phyloP scores from a whole-genome alignment of 1,139 yeast species.

The Eremothecium gossypii region DNA sequence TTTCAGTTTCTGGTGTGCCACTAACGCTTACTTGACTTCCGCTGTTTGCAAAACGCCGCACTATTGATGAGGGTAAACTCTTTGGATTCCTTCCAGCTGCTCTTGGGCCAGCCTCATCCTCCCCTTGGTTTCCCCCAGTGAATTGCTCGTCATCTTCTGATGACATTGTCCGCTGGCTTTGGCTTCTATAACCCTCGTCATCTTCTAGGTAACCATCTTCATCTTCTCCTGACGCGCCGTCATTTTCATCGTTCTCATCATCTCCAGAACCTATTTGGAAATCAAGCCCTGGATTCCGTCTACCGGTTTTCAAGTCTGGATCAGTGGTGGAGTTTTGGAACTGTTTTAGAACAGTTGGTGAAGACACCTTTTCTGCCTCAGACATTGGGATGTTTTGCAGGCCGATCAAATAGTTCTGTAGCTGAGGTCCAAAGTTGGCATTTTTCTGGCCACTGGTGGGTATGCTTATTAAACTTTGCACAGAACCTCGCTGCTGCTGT shows the following conservation, averaged over 20 bases:
- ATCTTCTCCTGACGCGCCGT: conserved; percentile 10
- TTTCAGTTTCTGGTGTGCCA: conserved; percentile 1
- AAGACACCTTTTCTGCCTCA: no score
- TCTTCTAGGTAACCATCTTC: conserved; percentile 28
- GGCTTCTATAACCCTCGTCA: conserved; percentile 19
- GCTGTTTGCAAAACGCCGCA: conserved; percentile 1
- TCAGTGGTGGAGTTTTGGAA: conserved; percentile 32
- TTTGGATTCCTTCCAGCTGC: conserved; percentile 4
- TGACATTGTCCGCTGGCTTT: conserved; percentile 3
- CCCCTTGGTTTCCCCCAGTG: conserved; percentile 9
- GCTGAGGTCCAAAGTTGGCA: no score
- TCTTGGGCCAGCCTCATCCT: conserved; percentile 8
- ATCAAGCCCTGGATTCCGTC: not conserved
- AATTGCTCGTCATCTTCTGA: conserved; percentile 5
- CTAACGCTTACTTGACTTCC: conserved; percentile 3
- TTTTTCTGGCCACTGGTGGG: no score
- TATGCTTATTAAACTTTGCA: no score
- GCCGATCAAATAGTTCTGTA: no score
- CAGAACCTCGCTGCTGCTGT: no score
- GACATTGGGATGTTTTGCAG: no score
- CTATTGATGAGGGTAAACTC: conserved; percentile 2
- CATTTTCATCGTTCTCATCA: conserved; percentile 4
- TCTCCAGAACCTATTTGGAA: conserved; percentile 6
- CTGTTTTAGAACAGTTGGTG: no score
- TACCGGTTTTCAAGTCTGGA: not conserved